Evolutionary conservation across 305 asterid genomes (phyloP).

Genomic region (Plantago coronopus): DNA sequence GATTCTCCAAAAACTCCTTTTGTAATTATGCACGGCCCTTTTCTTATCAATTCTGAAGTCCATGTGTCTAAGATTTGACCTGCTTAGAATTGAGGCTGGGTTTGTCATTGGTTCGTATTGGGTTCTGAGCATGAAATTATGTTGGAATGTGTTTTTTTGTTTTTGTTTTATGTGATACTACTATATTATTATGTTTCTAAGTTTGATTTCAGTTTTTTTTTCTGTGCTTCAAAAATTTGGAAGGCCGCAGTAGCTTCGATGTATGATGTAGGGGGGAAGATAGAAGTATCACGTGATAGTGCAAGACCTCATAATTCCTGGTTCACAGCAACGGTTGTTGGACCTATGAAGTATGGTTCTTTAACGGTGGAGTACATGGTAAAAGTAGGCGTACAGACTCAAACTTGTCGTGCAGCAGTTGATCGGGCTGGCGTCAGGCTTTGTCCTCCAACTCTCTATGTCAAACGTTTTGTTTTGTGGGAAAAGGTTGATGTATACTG

Average conservation of each 20-base stretch:
- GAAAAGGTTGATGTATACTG: conserved; percentile 70
- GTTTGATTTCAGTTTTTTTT: too few relatives aligned
- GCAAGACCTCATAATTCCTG: conserved; percentile 47
- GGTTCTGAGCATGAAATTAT: too few relatives aligned
- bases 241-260: conserved; percentile 39
- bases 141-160: too few relatives aligned
- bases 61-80: too few relatives aligned
- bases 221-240: conserved; percentile 24
- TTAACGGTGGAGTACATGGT: conserved; percentile 41
- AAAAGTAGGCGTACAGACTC: conserved; percentile 14
- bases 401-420: conserved; percentile 25
- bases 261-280: conserved; percentile 62
- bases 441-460: conserved; percentile 60
- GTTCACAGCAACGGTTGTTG: conserved; percentile 53
- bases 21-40: too few relatives aligned
- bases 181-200: conserved; percentile 18
- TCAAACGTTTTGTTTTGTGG: conserved; percentile 42
- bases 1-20: too few relatives aligned
- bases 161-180: too few relatives aligned
- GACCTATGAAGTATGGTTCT: conserved; percentile 36
- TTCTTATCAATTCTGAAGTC: too few relatives aligned
- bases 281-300: conserved; percentile 58
- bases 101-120: too few relatives aligned
- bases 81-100: too few relatives aligned
- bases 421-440: conserved; percentile 59